Evolutionary conservation across 2,329 filamentous ascomycete genomes (phyloP).

Genomic region (Didymosphaeria variabile): DNA sequence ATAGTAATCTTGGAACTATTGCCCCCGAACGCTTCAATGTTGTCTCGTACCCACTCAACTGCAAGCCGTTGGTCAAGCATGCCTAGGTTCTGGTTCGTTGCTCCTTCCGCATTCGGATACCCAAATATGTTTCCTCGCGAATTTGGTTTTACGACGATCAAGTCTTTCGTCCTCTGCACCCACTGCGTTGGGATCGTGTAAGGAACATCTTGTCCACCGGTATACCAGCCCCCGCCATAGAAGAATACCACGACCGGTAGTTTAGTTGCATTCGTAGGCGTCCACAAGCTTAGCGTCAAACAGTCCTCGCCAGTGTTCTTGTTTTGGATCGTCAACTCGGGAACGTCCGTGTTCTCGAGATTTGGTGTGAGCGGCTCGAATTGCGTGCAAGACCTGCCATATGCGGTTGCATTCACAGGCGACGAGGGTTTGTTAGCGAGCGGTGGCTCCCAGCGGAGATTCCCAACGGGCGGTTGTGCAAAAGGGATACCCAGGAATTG

Average conservation of each 20-base stretch:
- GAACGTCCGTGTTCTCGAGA: constrained; percentile 22
- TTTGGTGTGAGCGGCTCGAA: constrained; percentile 10
- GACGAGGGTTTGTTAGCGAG: constrained; percentile 14
- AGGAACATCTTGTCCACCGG: constrained; percentile 54
- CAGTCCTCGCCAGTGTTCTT: constrained; percentile 52
- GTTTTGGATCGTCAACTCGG: constrained; percentile 15
- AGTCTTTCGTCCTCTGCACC: constrained; percentile 39
- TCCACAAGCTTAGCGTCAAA: constrained; percentile 56
- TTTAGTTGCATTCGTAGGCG: constrained; percentile 38
- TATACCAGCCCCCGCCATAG: constrained; percentile 55
- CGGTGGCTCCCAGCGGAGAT: constrained; percentile 35
- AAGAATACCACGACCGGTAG: constrained; percentile 57
- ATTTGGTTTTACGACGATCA: constrained; percentile 43
- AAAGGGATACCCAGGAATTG: constrained; percentile 41
- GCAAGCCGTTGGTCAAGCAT: constrained; percentile 45
- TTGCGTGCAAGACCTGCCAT: constrained; percentile 28
- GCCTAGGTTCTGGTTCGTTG: constrained; percentile 41
- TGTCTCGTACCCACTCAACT: constrained; percentile 47
- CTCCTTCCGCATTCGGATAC: constrained; percentile 43
- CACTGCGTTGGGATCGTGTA: constrained; percentile 29
- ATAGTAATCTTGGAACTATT: constrained; percentile 43
- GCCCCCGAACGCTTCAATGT: constrained; percentile 49
- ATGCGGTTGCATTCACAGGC: constrained; percentile 18
- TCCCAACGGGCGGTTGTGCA: constrained; percentile 33
- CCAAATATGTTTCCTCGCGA: constrained; percentile 44